Conservation (phyloP, 148 eudicot genomes). For the Silene conica region DNA sequence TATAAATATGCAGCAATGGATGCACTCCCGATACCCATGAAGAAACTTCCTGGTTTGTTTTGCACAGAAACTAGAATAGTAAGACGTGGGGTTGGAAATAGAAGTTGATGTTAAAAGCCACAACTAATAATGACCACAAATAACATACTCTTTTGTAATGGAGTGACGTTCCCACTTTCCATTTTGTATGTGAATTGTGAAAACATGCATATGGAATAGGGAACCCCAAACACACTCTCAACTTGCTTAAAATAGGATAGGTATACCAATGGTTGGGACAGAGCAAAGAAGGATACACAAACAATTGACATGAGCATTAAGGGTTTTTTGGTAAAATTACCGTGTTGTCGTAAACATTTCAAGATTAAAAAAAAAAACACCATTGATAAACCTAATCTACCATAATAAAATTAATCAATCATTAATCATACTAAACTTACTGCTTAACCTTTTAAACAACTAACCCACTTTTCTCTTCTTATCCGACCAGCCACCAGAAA, state of each 20-base stretch:
- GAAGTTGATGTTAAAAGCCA: not conserved
- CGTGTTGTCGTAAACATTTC: not conserved
- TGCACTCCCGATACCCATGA: not conserved
- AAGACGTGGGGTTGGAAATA: not conserved
- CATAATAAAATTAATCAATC: not conserved
- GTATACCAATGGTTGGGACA: not conserved
- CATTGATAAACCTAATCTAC: not conserved
- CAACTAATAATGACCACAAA: not conserved
- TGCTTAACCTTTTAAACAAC: not conserved
- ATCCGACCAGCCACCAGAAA: not conserved
- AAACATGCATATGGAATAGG: not conserved
- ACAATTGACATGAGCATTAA: too few relatives aligned
- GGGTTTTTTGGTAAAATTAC: not conserved
- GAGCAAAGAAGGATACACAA: not conserved
- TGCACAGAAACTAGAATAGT: not conserved
- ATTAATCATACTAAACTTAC: not conserved
- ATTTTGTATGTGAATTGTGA: not conserved
- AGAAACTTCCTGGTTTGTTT: not conserved
- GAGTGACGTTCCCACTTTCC: not conserved
- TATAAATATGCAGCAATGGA: constrained; percentile 3
- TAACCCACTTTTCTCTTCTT: not conserved
- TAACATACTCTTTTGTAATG: not conserved
- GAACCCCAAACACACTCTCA: not conserved
- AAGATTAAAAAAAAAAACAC: too few relatives aligned
- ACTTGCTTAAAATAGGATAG: not conserved